A percentile compares a stretch with the other conserved stretches of the same genome.
Evolutionary conservation across 1,139 yeast species (phyloP).

Genomic region (Spencermartinsiella ligniputridi): DNA sequence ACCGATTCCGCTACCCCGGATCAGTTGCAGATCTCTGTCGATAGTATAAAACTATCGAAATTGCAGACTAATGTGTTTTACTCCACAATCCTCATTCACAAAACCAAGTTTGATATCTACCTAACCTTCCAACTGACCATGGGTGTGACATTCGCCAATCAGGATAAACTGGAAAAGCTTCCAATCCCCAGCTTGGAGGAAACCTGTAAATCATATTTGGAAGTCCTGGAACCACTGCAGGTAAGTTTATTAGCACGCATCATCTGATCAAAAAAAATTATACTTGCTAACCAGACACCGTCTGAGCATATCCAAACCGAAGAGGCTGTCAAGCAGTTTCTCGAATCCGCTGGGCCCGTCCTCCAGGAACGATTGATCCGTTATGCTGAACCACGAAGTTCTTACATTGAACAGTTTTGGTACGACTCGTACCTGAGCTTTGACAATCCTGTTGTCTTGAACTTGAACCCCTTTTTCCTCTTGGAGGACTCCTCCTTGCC

Average conservation of each 20-base stretch:
- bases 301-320: slow-evolving; percentile 60
- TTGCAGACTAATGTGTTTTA: not conserved
- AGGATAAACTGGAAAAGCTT: slow-evolving; percentile 53
- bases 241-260: not conserved
- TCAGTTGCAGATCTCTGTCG: not conserved
- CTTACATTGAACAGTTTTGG: slow-evolving; percentile 92
- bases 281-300: slow-evolving; percentile 41
- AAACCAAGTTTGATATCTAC: not conserved
- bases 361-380: slow-evolving; percentile 60
- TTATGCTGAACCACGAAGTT: slow-evolving; percentile 60
- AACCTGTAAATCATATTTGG: slow-evolving; percentile 61
- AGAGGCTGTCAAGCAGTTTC: slow-evolving; percentile 55
- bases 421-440: slow-evolving; percentile 81
- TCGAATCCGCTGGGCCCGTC: slow-evolving; percentile 54
- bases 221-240: slow-evolving; percentile 68
- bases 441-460: slow-evolving; percentile 81
- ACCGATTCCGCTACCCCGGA: slow-evolving; percentile 5
- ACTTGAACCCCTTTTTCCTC: slow-evolving; percentile 81
- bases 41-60: not conserved
- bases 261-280: not conserved
- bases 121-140: slow-evolving; percentile 6
- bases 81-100: not conserved
- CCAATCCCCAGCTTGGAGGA: slow-evolving; percentile 74
- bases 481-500: slow-evolving; percentile 91
- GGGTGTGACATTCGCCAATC: slow-evolving; percentile 49